A percentile compares a stretch with the other conserved stretches of the same genome.
Evolutionary conservation across 495 filamentous ascomycete species (phyloP).

Genomic region (Penicillium pancosmium): DNA sequence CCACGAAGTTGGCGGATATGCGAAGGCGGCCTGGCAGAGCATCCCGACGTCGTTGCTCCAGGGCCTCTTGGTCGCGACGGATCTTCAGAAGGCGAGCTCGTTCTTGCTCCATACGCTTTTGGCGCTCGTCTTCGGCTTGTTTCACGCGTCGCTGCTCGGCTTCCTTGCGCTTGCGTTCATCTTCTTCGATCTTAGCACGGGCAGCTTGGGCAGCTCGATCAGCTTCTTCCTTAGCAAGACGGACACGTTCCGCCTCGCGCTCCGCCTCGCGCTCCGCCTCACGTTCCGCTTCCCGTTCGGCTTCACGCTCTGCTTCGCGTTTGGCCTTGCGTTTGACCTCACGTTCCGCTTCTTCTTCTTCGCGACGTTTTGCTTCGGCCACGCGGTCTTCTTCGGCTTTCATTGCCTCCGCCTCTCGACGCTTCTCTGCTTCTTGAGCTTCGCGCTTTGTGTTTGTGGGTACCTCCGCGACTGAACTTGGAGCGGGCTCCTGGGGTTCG

Average conservation of each 20-base stretch:
- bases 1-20: slow-evolving; percentile 50
- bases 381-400: slow-evolving; percentile 37
- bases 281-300: slow-evolving; percentile 33
- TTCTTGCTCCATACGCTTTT: slow-evolving; percentile 59
- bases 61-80: slow-evolving; percentile 55
- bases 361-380: slow-evolving; percentile 41
- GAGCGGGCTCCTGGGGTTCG: slow-evolving; percentile 33
- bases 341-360: slow-evolving; percentile 25
- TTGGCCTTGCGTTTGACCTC: slow-evolving; percentile 45
- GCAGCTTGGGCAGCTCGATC: slow-evolving; percentile 46
- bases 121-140: slow-evolving; percentile 57
- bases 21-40: slow-evolving; percentile 55
- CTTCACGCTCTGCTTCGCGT: slow-evolving; percentile 46
- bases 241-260: slow-evolving; percentile 50
- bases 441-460: slow-evolving; percentile 31
- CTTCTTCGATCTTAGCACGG: slow-evolving; percentile 53
- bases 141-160: slow-evolving; percentile 54
- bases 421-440: slow-evolving; percentile 45
- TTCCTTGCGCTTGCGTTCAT: slow-evolving; percentile 56
- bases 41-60: slow-evolving; percentile 60
- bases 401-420: slow-evolving; percentile 27
- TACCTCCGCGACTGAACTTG: slow-evolving; percentile 34
- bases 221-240: slow-evolving; percentile 46
- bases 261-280: slow-evolving; percentile 31
- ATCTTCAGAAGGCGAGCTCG: slow-evolving; percentile 51